Evolutionary conservation across 441 rosid genomes (phyloP).

Genomic region (Sinapis alba): DNA sequence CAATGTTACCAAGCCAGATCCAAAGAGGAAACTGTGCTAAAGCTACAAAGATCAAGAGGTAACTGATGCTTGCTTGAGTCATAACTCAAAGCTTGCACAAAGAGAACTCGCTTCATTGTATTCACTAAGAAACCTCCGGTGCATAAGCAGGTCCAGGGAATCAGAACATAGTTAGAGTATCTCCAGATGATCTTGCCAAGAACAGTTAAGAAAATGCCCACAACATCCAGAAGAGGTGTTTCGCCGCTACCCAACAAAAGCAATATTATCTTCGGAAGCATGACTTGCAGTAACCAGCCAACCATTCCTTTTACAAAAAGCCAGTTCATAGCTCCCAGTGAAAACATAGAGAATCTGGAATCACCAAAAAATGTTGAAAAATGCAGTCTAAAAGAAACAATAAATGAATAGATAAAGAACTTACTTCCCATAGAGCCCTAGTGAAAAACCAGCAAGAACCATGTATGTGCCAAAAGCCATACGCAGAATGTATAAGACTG

Average conservation of each 20-base stretch:
- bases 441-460: constrained; percentile 84
- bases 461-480: constrained; percentile 94
- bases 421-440: constrained; percentile 89
- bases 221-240: constrained; percentile 85
- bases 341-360: constrained; percentile 51
- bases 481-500: constrained; percentile 88
- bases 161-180: constrained; percentile 72
- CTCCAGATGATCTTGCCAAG: constrained; percentile 68
- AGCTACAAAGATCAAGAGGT: constrained; percentile 78
- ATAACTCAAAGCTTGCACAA: constrained; percentile 66
- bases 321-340: constrained; percentile 85
- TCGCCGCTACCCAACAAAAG: constrained; percentile 81
- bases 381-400: neutral
- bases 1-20: too few relatives aligned
- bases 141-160: constrained; percentile 84
- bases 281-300: constrained; percentile 85
- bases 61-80: constrained; percentile 86
- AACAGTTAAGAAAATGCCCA: constrained; percentile 76
- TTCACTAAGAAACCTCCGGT: too few relatives aligned
- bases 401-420: constrained; percentile 36
- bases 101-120: too few relatives aligned
- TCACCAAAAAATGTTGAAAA: neutral
- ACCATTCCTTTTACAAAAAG: constrained; percentile 80
- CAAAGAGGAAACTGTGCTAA: constrained; percentile 77
- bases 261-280: constrained; percentile 75